phyloP scores from a whole-genome alignment of 768 basidiomycete genomes.

The Russula virescens region DNA sequence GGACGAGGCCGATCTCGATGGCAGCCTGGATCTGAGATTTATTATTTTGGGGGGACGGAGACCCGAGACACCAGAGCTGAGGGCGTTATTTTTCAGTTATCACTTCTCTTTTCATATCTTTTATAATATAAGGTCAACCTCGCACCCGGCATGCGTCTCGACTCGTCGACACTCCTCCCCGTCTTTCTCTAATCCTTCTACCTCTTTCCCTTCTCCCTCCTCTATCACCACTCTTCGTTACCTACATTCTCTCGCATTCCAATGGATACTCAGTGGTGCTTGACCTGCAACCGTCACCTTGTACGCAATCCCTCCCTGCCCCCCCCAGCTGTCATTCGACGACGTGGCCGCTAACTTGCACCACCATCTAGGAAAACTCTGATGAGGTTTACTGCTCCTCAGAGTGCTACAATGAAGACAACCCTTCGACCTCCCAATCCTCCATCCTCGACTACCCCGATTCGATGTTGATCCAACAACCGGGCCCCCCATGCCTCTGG shows the following conservation, averaged over 20 bases:
- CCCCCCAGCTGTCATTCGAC: background rate
- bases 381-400: conserved; percentile 50
- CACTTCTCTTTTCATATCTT: conserved; percentile 10
- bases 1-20: conserved; percentile 23
- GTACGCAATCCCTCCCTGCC: conserved; percentile 35
- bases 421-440: conserved; percentile 22
- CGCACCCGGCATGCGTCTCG: conserved; percentile 6
- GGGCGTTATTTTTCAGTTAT: conserved; percentile 15
- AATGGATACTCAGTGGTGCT: conserved; percentile 70
- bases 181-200: conserved; percentile 4
- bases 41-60: conserved; percentile 18
- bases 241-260: conserved; percentile 22
- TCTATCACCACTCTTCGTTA: conserved; percentile 22
- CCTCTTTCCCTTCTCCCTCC: conserved; percentile 24
- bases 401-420: conserved; percentile 36
- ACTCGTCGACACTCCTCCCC: conserved; percentile 2
- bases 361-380: conserved; percentile 30
- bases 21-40: conserved; percentile 22
- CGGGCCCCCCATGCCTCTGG: conserved; percentile 16
- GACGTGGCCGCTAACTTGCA: conserved; percentile 24
- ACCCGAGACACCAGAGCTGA: conserved; percentile 9
- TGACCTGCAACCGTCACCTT: conserved; percentile 55
- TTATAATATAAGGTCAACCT: conserved; percentile 21
- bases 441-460: conserved; percentile 19
- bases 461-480: background rate